Evolutionary conservation across 129 eudicot species (phyloP).

Genomic region (Daucus carota): DH1_v3.0 NC_030387.2:23044501-23045000

Average conservation of each 20-base stretch:
- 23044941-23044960: not conserved
- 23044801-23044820: conserved; percentile 89
- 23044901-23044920: conserved; percentile 59
- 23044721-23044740: conserved; percentile 12
- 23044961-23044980: not conserved
- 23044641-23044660: conserved; percentile 94
- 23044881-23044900: conserved; percentile 85
- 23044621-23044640: conserved; percentile 19
- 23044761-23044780: not conserved
- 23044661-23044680: conserved; percentile 96
- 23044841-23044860: conserved; percentile 92
- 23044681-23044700: conserved; percentile 86
- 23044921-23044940: conserved; percentile 4
- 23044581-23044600: not conserved
- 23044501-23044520: not conserved
- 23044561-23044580: not conserved
- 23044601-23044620: not conserved
- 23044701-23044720: conserved; percentile 15
- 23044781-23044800: conserved; percentile 20
- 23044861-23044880: conserved; percentile 99
- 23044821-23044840: conserved; percentile 98
- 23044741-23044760: conserved; percentile 1
- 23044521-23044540: not conserved
- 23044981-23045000: not conserved
- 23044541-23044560: not conserved